These are phyloP conservation scores for Phytophthora megakarya DNA, from an alignment of 352 stramenopile species.

Conservation along the genomic window DNA sequence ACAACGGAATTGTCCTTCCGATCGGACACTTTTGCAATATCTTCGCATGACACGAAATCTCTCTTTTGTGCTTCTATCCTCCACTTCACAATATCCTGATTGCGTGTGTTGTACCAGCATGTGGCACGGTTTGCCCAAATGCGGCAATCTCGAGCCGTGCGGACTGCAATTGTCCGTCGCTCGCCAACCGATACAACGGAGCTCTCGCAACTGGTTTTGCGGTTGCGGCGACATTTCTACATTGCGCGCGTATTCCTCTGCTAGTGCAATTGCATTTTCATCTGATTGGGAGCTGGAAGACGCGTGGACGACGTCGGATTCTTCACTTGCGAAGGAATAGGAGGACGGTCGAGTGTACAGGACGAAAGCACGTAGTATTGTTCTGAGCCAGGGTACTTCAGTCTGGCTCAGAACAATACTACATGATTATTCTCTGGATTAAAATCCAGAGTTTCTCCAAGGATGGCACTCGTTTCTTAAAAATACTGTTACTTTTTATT, in stretches of 20 bases:
- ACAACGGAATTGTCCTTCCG: conserved; percentile 45
- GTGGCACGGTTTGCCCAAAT: conserved; percentile 32
- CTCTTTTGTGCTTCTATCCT: conserved; percentile 38
- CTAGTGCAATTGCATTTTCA: conserved; percentile 19
- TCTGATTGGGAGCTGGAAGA: conserved; percentile 17
- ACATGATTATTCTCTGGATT: too few species aligned
- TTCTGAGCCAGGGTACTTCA: too few species aligned
- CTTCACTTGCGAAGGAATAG: neutral
- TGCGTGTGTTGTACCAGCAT: conserved; percentile 28
- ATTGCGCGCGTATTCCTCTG: conserved; percentile 44
- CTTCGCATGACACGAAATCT: conserved; percentile 46
- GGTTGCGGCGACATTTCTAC: conserved; percentile 45
- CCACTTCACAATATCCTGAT: conserved; percentile 50
- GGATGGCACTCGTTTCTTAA: too few species aligned
- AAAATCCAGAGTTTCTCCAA: too few species aligned
- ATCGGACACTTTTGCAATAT: conserved; percentile 40
- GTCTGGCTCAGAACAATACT: too few species aligned
- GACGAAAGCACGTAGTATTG: too few species aligned
- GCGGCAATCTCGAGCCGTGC: conserved; percentile 26
- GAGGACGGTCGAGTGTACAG: neutral
- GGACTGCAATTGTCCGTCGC: conserved; percentile 39
- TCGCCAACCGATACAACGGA: conserved; percentile 40
- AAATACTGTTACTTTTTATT: too few species aligned
- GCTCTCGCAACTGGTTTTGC: conserved; percentile 8
- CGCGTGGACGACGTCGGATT: neutral